Evolutionary conservation across 2,329 filamentous ascomycete genomes (phyloP).

Genomic region (Fusarium tjaetaba): DNA sequence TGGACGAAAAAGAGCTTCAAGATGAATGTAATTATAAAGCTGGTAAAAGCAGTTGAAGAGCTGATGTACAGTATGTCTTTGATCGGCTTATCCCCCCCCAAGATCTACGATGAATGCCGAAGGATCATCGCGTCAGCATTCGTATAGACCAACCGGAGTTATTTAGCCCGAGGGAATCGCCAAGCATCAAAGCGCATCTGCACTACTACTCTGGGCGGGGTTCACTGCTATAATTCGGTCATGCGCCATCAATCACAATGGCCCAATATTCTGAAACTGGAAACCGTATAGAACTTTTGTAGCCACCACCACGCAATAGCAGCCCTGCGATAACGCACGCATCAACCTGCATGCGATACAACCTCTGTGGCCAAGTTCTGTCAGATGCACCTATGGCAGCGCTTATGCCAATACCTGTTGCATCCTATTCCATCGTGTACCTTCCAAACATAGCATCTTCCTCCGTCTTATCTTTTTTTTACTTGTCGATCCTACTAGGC

Average conservation of each 20-base stretch:
- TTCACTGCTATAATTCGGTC: constrained; percentile 10
- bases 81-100: not conserved
- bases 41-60: accelerated
- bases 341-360: not conserved
- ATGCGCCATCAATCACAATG: constrained; percentile 20
- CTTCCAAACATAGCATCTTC: constrained; percentile 14
- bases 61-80: not conserved
- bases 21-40: not conserved
- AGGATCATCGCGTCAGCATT: not conserved
- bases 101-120: not conserved
- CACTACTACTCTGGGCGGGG: constrained; percentile 12
- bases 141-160: not conserved
- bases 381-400: not conserved
- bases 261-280: constrained; percentile 19
- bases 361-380: not conserved
- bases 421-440: not conserved
- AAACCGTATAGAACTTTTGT: constrained; percentile 14
- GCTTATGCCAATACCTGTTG: not conserved
- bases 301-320: constrained; percentile 18
- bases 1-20: not conserved
- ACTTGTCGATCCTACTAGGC: not conserved
- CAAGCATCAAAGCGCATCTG: constrained; percentile 16
- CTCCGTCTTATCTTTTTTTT: constrained; percentile 10
- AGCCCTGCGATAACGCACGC: constrained; percentile 22
- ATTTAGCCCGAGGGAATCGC: constrained; percentile 7